These are phyloP conservation scores for Microglena sp. DNA, from an alignment of 139 green algal species.

Conservation along the genomic window DNA sequence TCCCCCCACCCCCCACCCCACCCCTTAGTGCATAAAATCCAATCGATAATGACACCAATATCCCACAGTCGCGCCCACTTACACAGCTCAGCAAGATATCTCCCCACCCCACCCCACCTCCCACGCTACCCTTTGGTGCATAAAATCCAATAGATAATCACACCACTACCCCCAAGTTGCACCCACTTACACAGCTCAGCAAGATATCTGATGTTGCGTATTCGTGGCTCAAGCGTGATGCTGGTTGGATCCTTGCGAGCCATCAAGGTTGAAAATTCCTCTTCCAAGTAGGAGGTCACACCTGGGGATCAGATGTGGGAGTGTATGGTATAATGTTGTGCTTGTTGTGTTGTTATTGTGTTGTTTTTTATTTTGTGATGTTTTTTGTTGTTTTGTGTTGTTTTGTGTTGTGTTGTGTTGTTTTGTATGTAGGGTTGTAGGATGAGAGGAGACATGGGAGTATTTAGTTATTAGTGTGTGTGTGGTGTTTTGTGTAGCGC, in stretches of 20 bases:
- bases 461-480: too few relatives aligned
- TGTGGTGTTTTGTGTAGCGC: too few relatives aligned
- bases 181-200: too few relatives aligned
- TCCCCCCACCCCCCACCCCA: neutral
- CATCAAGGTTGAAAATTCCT: conserved; percentile 57
- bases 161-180: too few relatives aligned
- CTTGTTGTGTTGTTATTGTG: neutral
- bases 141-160: too few relatives aligned
- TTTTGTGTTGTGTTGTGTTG: neutral
- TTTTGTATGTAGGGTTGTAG: too few relatives aligned
- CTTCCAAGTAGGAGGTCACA: conserved; percentile 46
- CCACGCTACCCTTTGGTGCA: too few relatives aligned
- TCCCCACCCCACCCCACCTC: neutral
- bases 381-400: neutral
- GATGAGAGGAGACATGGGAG: too few relatives aligned
- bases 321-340: neutral
- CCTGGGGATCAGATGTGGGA: conserved; percentile 12
- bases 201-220: conserved; percentile 55
- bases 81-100: conserved; percentile 80
- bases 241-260: conserved; percentile 47
- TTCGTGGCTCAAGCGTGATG: conserved; percentile 57
- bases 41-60: neutral
- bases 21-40: neutral
- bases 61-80: conserved; percentile 1
- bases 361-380: neutral